Evolutionary conservation across 768 basidiomycete species (phyloP).

Genomic region (Tephrocybe sp.): DNA sequence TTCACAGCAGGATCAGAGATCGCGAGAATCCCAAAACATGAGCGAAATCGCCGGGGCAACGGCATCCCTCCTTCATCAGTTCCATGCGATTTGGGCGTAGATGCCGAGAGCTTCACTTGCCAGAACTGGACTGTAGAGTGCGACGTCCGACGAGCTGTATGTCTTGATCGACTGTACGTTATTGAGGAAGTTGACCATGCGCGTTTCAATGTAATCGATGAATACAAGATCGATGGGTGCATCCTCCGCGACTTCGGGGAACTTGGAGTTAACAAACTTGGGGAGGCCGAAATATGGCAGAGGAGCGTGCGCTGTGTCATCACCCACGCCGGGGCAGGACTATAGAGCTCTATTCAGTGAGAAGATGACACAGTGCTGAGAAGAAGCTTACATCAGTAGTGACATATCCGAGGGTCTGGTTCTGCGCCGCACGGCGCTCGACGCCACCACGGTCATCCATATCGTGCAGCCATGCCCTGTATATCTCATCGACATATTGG

Average conservation of each 20-base stretch:
- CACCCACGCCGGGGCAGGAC: constrained; percentile 75
- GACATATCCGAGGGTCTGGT: constrained; percentile 74
- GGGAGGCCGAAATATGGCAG: constrained; percentile 55
- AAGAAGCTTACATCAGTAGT: constrained; percentile 34
- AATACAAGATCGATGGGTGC: constrained; percentile 74
- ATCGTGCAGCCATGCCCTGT: constrained; percentile 53
- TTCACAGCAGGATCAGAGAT: no score
- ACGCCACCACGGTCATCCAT: constrained; percentile 44
- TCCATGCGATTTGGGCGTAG: constrained; percentile 53
- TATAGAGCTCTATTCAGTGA: constrained; percentile 17
- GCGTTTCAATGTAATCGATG: constrained; percentile 61
- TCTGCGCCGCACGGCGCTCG: constrained; percentile 41
- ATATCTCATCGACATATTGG: constrained; percentile 8
- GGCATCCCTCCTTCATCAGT: constrained; percentile 23
- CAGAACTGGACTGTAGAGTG: constrained; percentile 51
- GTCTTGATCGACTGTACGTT: constrained; percentile 44
- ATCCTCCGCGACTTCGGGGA: constrained; percentile 48
- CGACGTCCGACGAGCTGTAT: constrained; percentile 53
- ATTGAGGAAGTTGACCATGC: constrained; percentile 58
- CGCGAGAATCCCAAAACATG: no score
- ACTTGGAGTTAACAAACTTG: constrained; percentile 56
- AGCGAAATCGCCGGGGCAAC: no score
- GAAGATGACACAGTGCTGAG: neutral
- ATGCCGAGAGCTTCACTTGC: constrained; percentile 53
- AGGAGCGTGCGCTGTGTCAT: constrained; percentile 67